Evolutionary conservation across 2,329 filamentous ascomycete genomes (phyloP), one percentile per base, ranked within the genome.

Genomic region (Alternaria sp.): DNA sequence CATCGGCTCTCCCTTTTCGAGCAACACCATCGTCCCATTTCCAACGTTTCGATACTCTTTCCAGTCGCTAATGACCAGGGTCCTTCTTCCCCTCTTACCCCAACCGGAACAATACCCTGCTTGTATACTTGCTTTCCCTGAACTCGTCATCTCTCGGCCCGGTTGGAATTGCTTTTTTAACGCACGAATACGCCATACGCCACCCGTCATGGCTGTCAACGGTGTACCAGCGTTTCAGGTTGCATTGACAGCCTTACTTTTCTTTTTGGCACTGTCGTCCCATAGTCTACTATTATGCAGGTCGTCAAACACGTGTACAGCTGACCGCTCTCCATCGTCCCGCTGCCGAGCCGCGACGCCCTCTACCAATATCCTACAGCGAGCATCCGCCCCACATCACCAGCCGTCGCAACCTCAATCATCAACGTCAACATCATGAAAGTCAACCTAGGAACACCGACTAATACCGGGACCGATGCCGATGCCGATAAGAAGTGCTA

Each of bases 51-150:
- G 27, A 50, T 50, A 36, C 32, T 36, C 30, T 8, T 50, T 36
- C 46, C 46, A 50, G 46, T 32, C 32, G 38, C 46, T 38, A 27
- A 14, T n/a, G 14, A 38, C 46, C 30, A 36, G 46, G 46, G 46
- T 38, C 46, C 12, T 9, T 50, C 20, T 38, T 36, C 14, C 46
- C 32, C 32, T 18, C 30, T 14, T 50, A 50, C 46, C 46, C 46
- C 46, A 50, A 38, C 10, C 14, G 46, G 30, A 50, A 38, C 46
- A 20, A 32, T 27, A 38, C 46, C 46, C 46, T 36, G 46, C 32
- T 34, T 22, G 34, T 38, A 36, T 50, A 20, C 46, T 50, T 50
- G 46, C 46, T 27, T 50, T 38, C 46, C 20, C 46, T 50, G 20
- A 38, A 49, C 14, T 50, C 46, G 46, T 50, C 30, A 38, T 50